These are phyloP conservation scores for Ilex asprella DNA, from an alignment of 257 asterid species.

Conservation along the genomic window DNA sequence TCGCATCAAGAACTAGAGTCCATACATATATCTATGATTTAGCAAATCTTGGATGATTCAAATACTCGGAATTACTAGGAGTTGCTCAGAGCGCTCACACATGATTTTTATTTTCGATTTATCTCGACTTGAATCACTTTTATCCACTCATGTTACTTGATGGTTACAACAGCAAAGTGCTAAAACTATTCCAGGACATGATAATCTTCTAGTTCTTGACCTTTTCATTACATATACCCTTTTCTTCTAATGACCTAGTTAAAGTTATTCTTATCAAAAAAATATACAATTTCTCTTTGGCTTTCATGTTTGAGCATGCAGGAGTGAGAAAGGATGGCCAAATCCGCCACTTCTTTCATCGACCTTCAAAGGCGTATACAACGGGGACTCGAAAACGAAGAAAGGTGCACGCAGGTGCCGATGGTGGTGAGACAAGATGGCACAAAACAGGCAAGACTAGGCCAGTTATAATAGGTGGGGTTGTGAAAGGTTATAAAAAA, in stretches of 20 bases:
- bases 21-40: no score
- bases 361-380: constrained; percentile 92
- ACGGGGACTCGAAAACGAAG: constrained; percentile 87
- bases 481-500: constrained; percentile 69
- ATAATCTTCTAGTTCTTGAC: no score
- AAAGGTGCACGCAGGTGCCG: constrained; percentile 67
- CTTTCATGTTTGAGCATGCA: constrained; percentile 7
- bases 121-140: no score
- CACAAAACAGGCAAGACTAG: constrained; percentile 92
- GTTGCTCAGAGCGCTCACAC: no score
- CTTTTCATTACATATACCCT: no score
- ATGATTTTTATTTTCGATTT: no score
- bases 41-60: no score
- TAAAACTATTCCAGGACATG: no score
- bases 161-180: no score
- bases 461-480: constrained; percentile 34
- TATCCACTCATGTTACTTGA: no score
- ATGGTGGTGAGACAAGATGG: constrained; percentile 87
- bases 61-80: no score
- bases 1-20: no score
- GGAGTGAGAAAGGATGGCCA: constrained; percentile 90
- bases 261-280: neutral
- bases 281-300: neutral
- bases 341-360: constrained; percentile 87
- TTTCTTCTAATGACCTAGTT: neutral